phyloP scores from a whole-genome alignment of 1,139 yeast species.

The Barnettozyma hawaiiensis region DNA sequence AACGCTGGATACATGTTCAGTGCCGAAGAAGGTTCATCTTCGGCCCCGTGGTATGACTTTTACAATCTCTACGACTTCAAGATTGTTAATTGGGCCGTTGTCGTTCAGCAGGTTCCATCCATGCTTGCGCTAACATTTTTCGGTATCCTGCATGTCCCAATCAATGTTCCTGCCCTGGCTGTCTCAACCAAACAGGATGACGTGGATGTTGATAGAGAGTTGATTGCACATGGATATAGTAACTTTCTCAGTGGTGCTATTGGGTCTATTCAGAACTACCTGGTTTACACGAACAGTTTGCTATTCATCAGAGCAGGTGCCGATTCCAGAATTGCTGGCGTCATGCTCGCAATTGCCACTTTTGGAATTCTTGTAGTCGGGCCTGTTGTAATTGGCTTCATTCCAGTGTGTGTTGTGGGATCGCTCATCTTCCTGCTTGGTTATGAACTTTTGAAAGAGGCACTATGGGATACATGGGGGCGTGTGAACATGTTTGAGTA shows the following conservation, averaged over 20 bases:
- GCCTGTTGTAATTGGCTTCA: slow-evolving; percentile 86
- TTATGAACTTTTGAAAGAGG: slow-evolving; percentile 81
- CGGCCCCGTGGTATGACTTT: slow-evolving; percentile 83
- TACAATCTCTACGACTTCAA: slow-evolving; percentile 66
- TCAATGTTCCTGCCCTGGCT: slow-evolving; percentile 94
- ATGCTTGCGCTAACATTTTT: slow-evolving; percentile 95
- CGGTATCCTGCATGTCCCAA: slow-evolving; percentile 93
- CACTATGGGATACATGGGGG: slow-evolving; percentile 79
- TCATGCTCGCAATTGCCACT: slow-evolving; percentile 79
- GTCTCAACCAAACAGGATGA: slow-evolving; percentile 79
- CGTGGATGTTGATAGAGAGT: slow-evolving; percentile 85
- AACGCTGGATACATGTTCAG: slow-evolving; percentile 78
- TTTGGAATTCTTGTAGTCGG: slow-evolving; percentile 78
- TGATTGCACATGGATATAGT: slow-evolving; percentile 94
- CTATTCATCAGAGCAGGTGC: slow-evolving; percentile 93
- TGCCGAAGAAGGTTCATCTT: slow-evolving; percentile 39
- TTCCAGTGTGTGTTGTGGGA: slow-evolving; percentile 95
- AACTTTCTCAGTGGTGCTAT: slow-evolving; percentile 75
- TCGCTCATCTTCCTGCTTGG: slow-evolving; percentile 86
- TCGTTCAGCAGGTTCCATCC: slow-evolving; percentile 72
- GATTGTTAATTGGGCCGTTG: slow-evolving; percentile 66
- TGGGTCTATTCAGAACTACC: slow-evolving; percentile 89
- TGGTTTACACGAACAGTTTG: slow-evolving; percentile 91
- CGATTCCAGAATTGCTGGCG: slow-evolving; percentile 81
- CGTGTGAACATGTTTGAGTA: slow-evolving; percentile 74